Evolutionary conservation across 257 asterid genomes (phyloP).

Genomic region (Handroanthus guayacan): DNA sequence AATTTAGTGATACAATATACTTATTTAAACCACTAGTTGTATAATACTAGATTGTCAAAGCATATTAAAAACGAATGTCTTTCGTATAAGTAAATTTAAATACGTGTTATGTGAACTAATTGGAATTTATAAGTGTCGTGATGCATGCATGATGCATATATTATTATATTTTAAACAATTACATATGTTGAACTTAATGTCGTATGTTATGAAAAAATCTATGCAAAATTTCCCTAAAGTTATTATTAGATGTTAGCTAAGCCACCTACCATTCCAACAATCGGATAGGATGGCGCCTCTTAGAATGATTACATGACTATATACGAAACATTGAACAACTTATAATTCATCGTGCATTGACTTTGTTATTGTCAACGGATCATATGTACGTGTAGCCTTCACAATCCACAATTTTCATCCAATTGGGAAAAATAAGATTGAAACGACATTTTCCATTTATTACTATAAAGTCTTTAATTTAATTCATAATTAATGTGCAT

Average conservation of each 20-base stretch:
- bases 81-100: neutral
- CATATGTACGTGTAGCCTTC: no score
- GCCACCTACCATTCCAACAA: conserved; percentile 2
- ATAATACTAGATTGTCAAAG: neutral
- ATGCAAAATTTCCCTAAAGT: neutral
- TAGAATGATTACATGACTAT: neutral
- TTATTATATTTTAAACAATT: no score
- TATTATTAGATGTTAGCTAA: neutral
- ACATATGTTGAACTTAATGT: no score
- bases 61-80: neutral
- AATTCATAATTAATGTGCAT: no score
- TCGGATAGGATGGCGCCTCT: neutral
- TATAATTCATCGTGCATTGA: neutral
- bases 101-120: neutral
- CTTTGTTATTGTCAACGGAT: neutral
- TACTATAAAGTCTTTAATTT: no score
- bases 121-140: no score
- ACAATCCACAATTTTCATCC: no score
- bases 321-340: neutral
- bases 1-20: neutral
- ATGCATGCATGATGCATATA: no score
- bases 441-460: no score
- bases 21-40: neutral
- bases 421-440: no score
- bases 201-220: neutral